phyloP scores from a whole-genome alignment of 345 rosid species.

The Salix viminalis region DNA sequence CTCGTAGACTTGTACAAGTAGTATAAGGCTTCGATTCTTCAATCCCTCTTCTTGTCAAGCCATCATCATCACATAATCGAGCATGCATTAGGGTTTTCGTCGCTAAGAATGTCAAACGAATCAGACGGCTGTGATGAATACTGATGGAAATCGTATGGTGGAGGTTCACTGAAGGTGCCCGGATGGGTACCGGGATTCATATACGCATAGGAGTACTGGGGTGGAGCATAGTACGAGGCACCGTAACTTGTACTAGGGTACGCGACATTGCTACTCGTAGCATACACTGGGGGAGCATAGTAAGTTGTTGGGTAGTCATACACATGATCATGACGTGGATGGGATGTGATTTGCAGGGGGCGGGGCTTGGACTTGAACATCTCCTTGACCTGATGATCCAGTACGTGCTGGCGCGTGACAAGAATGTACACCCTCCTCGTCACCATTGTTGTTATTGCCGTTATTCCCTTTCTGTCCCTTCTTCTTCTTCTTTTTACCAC shows the following conservation, averaged over 20 bases:
- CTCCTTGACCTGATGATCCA: constrained; percentile 23
- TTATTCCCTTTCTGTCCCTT: constrained; percentile 42
- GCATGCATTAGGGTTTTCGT: constrained; percentile 89
- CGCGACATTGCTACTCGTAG: constrained; percentile 9
- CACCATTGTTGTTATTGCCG: constrained; percentile 6
- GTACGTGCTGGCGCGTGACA: constrained; percentile 21
- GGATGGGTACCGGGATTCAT: constrained; percentile 35
- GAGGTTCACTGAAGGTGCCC: constrained; percentile 19
- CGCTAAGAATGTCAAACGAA: constrained; percentile 77
- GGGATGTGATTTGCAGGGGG: constrained; percentile 31
- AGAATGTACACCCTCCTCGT: constrained; percentile 20
- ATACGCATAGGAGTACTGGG: constrained; percentile 33
- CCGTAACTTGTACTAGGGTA: constrained; percentile 11
- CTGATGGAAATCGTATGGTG: constrained; percentile 28
- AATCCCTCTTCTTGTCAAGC: background rate
- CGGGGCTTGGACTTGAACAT: constrained; percentile 19
- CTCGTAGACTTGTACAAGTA: background rate
- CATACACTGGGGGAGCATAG: constrained; percentile 15
- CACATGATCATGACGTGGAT: constrained; percentile 39
- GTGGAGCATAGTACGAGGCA: constrained; percentile 19
- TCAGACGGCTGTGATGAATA: constrained; percentile 34
- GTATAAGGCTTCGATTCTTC: background rate
- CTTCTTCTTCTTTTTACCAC: constrained; percentile 46
- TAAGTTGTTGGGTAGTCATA: constrained; percentile 39
- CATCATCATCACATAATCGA: constrained; percentile 45